phyloP scores from a whole-genome alignment of 2,329 filamentous ascomycete species.

The Paracoccidioides lutzii region DNA sequence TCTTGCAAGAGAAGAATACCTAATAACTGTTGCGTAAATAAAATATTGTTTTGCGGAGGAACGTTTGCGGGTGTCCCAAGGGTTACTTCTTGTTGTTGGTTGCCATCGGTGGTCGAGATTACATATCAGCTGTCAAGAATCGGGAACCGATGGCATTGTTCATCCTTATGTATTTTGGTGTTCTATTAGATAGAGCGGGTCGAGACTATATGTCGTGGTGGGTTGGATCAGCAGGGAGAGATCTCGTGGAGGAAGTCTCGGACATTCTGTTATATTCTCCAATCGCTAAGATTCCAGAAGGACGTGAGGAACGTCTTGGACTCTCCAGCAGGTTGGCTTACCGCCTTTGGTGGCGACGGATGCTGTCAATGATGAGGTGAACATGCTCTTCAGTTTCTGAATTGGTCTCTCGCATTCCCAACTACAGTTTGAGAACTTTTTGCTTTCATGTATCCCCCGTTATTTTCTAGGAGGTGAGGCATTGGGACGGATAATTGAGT shows the following conservation, averaged over 20 bases:
- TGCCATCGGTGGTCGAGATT: conserved; percentile 20
- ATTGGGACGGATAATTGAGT: too few relatives aligned
- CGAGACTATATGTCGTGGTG: conserved; percentile 6
- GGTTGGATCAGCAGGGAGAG: conserved; percentile 3
- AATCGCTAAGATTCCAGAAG: conserved; percentile 10
- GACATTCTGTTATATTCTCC: conserved; percentile 14
- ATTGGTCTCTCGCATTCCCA: not conserved
- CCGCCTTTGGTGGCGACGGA: not conserved
- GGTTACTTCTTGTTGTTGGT: conserved; percentile 22
- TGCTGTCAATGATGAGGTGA: not conserved
- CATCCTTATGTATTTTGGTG: conserved; percentile 10
- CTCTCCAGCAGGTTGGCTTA: conserved; percentile 15
- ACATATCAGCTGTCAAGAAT: conserved; percentile 19
- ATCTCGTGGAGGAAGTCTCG: conserved; percentile 14
- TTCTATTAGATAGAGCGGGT: conserved; percentile 4
- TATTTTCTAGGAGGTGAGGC: too few relatives aligned
- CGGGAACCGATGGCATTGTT: conserved; percentile 8
- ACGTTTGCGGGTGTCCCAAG: conserved; percentile 20
- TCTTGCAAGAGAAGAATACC: conserved; percentile 8
- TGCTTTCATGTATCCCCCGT: not conserved
- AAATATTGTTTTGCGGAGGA: conserved; percentile 26
- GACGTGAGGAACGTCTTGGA: conserved; percentile 19
- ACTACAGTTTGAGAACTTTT: not conserved
- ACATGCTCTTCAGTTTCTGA: not conserved
- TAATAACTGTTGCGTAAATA: conserved; percentile 16